Conservation (phyloP, 73 alveolate genomes). For the Paramecium caudatum region DNA sequence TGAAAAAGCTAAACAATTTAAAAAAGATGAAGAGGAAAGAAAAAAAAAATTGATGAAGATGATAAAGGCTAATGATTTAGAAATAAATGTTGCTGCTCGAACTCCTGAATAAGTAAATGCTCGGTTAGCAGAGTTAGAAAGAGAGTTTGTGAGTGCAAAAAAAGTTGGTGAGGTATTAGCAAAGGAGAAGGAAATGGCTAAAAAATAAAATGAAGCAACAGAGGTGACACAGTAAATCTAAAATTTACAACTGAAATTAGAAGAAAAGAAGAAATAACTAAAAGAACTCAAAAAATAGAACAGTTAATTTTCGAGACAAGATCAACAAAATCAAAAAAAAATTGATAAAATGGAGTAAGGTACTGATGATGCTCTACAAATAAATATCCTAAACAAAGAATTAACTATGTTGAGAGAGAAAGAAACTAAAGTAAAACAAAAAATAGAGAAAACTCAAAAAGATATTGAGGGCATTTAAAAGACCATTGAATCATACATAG, state of each 20-base stretch:
- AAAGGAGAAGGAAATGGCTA: slow-evolving; percentile 24
- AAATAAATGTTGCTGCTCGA: not conserved
- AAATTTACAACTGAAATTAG: not conserved
- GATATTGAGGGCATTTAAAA: not conserved
- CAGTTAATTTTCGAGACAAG: not conserved
- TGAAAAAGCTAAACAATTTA: slow-evolving; percentile 8
- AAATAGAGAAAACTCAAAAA: not conserved
- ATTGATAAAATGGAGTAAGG: slow-evolving; percentile 14
- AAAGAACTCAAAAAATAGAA: slow-evolving; percentile 16
- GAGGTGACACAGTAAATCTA: not conserved
- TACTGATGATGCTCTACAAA: not conserved
- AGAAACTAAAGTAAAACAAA: not conserved
- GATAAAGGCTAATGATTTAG: not conserved
- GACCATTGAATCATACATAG: not conserved
- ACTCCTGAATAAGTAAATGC: not conserved
- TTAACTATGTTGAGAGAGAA: not conserved
- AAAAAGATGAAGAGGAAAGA: slow-evolving; percentile 53
- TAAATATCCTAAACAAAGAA: not conserved
- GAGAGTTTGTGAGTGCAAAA: not conserved
- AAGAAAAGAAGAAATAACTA: not conserved
- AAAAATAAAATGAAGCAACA: slow-evolving; percentile 7
- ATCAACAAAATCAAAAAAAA: not conserved
- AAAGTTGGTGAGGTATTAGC: not conserved
- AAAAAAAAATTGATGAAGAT: not conserved
- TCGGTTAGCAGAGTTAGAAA: not conserved